These are phyloP conservation scores for Takashimella koratensis DNA, from an alignment of 1,284 basidiomycete genomes.

Conservation along the genomic window DNA sequence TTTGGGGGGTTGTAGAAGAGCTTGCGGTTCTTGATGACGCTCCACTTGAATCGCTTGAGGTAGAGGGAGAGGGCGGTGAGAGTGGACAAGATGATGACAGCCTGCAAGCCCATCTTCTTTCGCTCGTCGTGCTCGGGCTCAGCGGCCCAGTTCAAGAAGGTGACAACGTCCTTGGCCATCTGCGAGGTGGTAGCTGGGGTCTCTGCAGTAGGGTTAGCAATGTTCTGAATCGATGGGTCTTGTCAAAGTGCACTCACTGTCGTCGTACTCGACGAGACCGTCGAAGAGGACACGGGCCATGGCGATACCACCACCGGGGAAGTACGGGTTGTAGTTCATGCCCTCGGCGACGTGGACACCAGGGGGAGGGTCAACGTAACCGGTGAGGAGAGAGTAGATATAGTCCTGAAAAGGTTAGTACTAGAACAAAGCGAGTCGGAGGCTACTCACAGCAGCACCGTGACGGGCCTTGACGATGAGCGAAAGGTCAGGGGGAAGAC, in stretches of 20 bases:
- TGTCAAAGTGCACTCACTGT: constrained; percentile 56
- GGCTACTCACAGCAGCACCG: constrained; percentile 73
- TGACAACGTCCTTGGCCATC: constrained; percentile 98
- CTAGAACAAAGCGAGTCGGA: background rate
- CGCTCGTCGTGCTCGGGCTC: constrained; percentile 98
- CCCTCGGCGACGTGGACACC: constrained; percentile 95
- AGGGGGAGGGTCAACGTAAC: constrained; percentile 94
- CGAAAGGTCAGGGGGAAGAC: constrained; percentile 93
- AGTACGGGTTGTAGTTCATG: constrained; percentile 97
- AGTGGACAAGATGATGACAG: constrained; percentile 81
- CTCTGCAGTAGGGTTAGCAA: constrained; percentile 52
- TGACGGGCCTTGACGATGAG: constrained; percentile 98
- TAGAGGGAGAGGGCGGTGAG: constrained; percentile 79
- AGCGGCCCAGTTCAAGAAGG: constrained; percentile 91
- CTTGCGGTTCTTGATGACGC: constrained; percentile 85
- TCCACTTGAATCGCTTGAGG: constrained; percentile 95
- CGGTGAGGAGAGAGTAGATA: constrained; percentile 93
- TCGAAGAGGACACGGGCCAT: constrained; percentile 98
- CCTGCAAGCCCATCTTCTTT: constrained; percentile 88
- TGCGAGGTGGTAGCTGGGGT: constrained; percentile 97
- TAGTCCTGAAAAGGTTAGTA: constrained; percentile 65
- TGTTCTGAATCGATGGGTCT: background rate
- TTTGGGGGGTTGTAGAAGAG: constrained; percentile 57
- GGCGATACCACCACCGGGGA: constrained; percentile 95
- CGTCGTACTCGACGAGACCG: constrained; percentile 90